Evolutionary conservation across 306 rosid genomes (phyloP), one percentile per base, ranked within the genome.

Genomic region (Quillaja saponaria): DNA sequence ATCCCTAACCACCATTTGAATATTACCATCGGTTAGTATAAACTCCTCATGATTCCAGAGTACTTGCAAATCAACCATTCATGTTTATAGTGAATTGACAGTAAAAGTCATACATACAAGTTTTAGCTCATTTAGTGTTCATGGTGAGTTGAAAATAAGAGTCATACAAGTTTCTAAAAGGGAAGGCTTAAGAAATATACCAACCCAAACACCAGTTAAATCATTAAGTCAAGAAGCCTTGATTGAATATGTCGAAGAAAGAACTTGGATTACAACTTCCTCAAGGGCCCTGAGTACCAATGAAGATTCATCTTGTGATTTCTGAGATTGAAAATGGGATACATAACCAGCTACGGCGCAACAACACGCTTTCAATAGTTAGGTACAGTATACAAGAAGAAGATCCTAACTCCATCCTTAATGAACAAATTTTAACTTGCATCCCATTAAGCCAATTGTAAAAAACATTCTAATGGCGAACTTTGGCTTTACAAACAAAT

Each of bases 171-270:
- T n/a, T n/a, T n/a, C n/a, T n/a, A n/a, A n/a, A n/a, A n/a, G 10
- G 11, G 13, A 60, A 48, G 15, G 20, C 33, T 49, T 14, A 15
- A 16, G 61, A 66, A 28, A 42, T 81, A 62, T 78, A 86, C 95
- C 95, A 55, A 80, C 78, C 98, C 96, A 91, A 74, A 91, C 98
- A 65, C 98, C 95, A 15, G 95, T 91, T 35, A 84, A 78, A 54
- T 96, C 96, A 55, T 88, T 80, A 21, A 73, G 33, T 55, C 88
- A 76, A 28, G 95, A 80, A 17, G 96, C 95, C 45, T 79, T 68
- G 67, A 91, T 91, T 4, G 84, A 79, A 69, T 86, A 91, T n/a
- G 87, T 69, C 2, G 85, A 79, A 58, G 81, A 84, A 55, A 91
- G 83, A 68, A 77, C 85, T 34, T 88, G 80, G 55, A 91, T 86